phyloP scores from a whole-genome alignment of 225 moss, liverwort and hornwort species.

The Climacium dendroides region DNA sequence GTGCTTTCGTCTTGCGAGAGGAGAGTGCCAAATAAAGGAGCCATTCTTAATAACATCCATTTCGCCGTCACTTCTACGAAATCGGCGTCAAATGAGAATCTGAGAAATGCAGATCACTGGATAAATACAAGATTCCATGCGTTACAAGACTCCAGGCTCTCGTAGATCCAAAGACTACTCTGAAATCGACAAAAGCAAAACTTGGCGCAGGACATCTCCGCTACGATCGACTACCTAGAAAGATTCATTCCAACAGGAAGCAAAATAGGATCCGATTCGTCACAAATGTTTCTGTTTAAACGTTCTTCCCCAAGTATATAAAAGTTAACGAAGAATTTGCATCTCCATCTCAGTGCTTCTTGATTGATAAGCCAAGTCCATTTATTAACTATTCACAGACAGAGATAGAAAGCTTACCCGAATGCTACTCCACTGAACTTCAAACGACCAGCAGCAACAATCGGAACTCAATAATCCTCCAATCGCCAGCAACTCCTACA shows the following conservation, averaged over 20 bases:
- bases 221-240: background rate
- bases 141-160: background rate
- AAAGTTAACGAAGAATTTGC: background rate
- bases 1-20: background rate
- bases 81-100: background rate
- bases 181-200: background rate
- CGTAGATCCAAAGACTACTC: background rate
- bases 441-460: background rate
- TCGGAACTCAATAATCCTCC: background rate
- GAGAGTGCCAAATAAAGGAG: background rate
- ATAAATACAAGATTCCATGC: background rate
- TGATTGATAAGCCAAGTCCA: background rate
- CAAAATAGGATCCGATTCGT: background rate
- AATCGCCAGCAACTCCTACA: background rate
- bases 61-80: background rate
- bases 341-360: background rate
- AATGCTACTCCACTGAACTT: background rate
- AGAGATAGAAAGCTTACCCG: background rate
- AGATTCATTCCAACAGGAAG: background rate
- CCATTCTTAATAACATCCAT: conserved; percentile 14
- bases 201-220: background rate
- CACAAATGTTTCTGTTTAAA: background rate
- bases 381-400: background rate
- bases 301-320: background rate
- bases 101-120: background rate